Conservation (phyloP, 2,329 filamentous ascomycete genomes). For the Ceratocystis lukuohia region DNA sequence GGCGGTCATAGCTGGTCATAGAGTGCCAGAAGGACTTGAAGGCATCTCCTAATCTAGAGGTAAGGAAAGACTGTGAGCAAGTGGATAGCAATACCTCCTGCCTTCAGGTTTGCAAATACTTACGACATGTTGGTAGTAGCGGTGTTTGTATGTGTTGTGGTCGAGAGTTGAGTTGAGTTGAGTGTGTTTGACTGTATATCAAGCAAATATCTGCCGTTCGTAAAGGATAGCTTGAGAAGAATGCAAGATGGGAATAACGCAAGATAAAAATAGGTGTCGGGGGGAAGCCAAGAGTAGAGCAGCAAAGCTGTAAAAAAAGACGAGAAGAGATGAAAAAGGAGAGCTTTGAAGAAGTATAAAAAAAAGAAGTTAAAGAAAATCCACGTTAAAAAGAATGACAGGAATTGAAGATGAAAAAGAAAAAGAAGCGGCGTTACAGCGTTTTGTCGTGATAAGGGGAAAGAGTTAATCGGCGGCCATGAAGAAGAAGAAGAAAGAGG, state of each 20-base stretch:
- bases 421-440: constrained; percentile 5
- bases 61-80: constrained; percentile 2
- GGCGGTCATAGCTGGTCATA: constrained; percentile 59
- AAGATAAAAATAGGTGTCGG: constrained; percentile 6
- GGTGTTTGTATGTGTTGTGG: neutral
- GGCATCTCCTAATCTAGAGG: constrained; percentile 48
- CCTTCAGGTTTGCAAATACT: neutral
- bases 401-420: constrained; percentile 7
- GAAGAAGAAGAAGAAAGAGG: constrained; percentile 13
- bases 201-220: neutral
- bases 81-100: neutral
- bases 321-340: neutral
- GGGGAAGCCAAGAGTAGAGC: neutral
- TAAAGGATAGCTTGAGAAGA: neutral
- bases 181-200: neutral
- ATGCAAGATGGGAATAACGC: constrained; percentile 1
- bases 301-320: neutral
- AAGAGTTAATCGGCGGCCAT: neutral
- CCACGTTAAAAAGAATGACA: constrained; percentile 12
- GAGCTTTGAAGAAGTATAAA: constrained; percentile 1
- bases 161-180: neutral
- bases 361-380: constrained; percentile 8
- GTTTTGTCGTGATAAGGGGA: neutral
- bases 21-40: constrained; percentile 93
- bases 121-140: constrained; percentile 13